Conservation (phyloP, 768 basidiomycete species). For the Lentinula boryana region DNA sequence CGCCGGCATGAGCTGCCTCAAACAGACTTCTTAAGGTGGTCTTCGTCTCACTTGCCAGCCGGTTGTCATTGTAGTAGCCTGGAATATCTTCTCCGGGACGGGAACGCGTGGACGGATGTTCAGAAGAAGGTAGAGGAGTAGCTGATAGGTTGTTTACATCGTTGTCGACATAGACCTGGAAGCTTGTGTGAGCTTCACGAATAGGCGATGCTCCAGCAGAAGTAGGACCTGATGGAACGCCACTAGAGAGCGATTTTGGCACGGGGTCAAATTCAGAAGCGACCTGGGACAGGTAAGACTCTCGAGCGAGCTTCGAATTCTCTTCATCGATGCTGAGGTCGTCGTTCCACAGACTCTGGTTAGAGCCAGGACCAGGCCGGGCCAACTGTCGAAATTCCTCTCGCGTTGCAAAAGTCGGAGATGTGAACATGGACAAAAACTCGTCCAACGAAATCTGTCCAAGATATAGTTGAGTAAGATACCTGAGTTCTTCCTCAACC, state of each 20-base stretch:
- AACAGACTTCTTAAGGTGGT: not conserved
- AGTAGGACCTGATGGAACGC: not conserved
- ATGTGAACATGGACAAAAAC: not conserved
- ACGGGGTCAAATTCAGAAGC: not conserved
- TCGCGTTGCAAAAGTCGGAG: not conserved
- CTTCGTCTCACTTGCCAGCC: not conserved
- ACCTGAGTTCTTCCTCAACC: not conserved
- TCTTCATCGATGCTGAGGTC: not conserved
- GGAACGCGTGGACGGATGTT: not conserved
- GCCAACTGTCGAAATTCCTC: not conserved
- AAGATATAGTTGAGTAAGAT: not conserved
- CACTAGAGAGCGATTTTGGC: not conserved
- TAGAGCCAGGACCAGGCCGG: not conserved
- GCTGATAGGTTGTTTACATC: not conserved
- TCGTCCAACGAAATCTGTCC: not conserved
- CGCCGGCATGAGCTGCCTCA: not conserved
- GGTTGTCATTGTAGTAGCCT: not conserved
- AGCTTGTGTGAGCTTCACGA: not conserved
- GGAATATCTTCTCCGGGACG: not conserved
- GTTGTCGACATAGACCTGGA: not conserved
- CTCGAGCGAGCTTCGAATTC: not conserved
- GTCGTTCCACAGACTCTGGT: not conserved
- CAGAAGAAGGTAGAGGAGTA: not conserved
- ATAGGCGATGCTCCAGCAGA: not conserved
- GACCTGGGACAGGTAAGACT: not conserved